Evolutionary conservation across 108 stramenopile genomes (phyloP).

Genomic region (Ochromonas danica): DNA sequence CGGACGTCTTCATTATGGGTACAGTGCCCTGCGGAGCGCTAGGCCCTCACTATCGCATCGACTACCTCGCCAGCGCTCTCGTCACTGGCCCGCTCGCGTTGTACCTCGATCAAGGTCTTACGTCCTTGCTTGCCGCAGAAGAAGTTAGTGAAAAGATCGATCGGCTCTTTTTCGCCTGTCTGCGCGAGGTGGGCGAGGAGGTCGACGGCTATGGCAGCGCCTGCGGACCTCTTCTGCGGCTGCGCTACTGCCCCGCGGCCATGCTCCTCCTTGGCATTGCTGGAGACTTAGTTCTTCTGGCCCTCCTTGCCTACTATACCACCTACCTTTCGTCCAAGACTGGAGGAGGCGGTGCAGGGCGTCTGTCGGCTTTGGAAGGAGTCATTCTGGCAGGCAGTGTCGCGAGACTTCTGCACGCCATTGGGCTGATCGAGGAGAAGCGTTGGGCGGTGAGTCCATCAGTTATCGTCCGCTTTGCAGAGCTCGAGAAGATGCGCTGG

Average conservation of each 20-base stretch:
- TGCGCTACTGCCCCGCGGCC: too few relatives aligned
- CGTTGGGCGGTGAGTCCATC: constrained; percentile 1
- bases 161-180: not conserved
- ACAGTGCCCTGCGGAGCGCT: not conserved
- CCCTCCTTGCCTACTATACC: too few relatives aligned
- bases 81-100: not conserved
- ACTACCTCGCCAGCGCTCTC: too few relatives aligned
- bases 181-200: not conserved
- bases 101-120: not conserved
- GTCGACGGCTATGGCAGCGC: not conserved
- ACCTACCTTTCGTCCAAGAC: too few relatives aligned
- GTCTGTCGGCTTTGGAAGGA: not conserved
- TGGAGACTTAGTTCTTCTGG: too few relatives aligned
- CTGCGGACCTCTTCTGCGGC: too few relatives aligned
- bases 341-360: not conserved
- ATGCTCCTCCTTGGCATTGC: too few relatives aligned
- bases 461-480: not conserved
- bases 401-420: not conserved
- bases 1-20: constrained; percentile 4
- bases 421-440: not conserved
- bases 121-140: not conserved
- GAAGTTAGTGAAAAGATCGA: not conserved
- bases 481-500: not conserved
- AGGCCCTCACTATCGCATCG: too few relatives aligned
- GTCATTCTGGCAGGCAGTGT: not conserved